Conservation (phyloP, 768 basidiomycete species). For the Tylopilus sp. region DNA sequence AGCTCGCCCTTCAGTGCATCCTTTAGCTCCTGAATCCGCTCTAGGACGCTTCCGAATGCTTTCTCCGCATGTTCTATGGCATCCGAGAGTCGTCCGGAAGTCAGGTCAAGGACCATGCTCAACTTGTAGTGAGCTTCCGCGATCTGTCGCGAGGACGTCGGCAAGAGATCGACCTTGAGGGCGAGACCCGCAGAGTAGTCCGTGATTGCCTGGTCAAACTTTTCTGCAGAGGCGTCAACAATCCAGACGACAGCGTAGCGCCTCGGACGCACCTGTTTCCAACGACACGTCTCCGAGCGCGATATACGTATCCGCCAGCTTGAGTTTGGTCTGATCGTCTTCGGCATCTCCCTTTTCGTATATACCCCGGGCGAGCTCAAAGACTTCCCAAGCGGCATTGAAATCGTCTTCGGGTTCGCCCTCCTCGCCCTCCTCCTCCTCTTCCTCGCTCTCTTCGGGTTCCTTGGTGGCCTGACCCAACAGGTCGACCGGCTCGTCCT, state of each 20-base stretch:
- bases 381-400: slow-evolving; percentile 95
- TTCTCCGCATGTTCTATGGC: slow-evolving; percentile 79
- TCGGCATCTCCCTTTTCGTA: slow-evolving; percentile 65
- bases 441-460: slow-evolving; percentile 49
- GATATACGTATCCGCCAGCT: slow-evolving; percentile 88
- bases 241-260: neutral
- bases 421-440: slow-evolving; percentile 54
- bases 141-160: slow-evolving; percentile 87
- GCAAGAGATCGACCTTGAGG: slow-evolving; percentile 71
- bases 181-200: slow-evolving; percentile 80
- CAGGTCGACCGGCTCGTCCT: slow-evolving; percentile 58
- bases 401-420: slow-evolving; percentile 94
- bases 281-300: slow-evolving; percentile 93
- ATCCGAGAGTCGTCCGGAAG: slow-evolving; percentile 76
- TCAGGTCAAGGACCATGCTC: slow-evolving; percentile 90
- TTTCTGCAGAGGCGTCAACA: slow-evolving; percentile 51
- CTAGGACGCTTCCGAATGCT: slow-evolving; percentile 75
- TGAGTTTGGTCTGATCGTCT: slow-evolving; percentile 64
- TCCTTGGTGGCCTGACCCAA: slow-evolving; percentile 57
- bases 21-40: slow-evolving; percentile 59
- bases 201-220: slow-evolving; percentile 90
- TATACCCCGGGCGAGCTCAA: slow-evolving; percentile 90
- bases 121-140: slow-evolving; percentile 94
- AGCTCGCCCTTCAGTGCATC: slow-evolving; percentile 40
- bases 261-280: slow-evolving; percentile 75